Evolutionary conservation across 2,329 filamentous ascomycete species (phyloP), one percentile per base, ranked within the genome.

Genomic region (Aspergillus hiratsukae): DNA sequence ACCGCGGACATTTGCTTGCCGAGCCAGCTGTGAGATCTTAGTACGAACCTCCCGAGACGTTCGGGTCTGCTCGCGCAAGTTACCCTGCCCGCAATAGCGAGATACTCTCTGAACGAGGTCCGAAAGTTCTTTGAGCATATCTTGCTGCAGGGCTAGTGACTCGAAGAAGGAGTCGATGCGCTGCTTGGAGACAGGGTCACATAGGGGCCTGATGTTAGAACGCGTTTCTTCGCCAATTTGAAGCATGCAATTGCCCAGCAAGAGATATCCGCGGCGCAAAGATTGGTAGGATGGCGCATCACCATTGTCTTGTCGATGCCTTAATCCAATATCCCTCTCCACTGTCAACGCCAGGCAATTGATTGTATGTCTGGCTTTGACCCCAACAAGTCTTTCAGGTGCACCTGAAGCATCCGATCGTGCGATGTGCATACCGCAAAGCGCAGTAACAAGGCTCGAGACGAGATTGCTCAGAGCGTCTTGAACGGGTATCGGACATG

Each of bases 371-470:
- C 65, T 58, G 28, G 70, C 66, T 55, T 66, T 67, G 14, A 63
- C 58, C 11, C 64, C 63, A 31, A 57, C 58, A 8, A 50, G 29
- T 28, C 48, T 55, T 14, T 64, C 60, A 14, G 37, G 49, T 4
- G 48, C 50, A 48, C 58, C 55, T 9, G 56, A 27, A 10, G 62
- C 58, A 49, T 66, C 63, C 55, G 66, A 68, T 27, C 72, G 66
- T 31, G 71, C 68, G 41, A 73, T 68, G 52, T 69, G 69, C 67
- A 75, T 74, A 17, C 71, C 70, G 50, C 72, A 74, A 40, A 75
- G 60, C 6, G 69, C 71, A 41, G 66, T 66, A 31, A 73, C 56
- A 29, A 75, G 63, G 54, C 72, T 75, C 14, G 68, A 64, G 31
- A 67, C 57, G 25, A 74, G 67, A 53, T 75, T 75, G 63, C 64